A percentile compares a stretch with the other conserved stretches of the same genome.
Conservation (phyloP, 768 basidiomycete species). For the Gymnopilus dilepis region DNA sequence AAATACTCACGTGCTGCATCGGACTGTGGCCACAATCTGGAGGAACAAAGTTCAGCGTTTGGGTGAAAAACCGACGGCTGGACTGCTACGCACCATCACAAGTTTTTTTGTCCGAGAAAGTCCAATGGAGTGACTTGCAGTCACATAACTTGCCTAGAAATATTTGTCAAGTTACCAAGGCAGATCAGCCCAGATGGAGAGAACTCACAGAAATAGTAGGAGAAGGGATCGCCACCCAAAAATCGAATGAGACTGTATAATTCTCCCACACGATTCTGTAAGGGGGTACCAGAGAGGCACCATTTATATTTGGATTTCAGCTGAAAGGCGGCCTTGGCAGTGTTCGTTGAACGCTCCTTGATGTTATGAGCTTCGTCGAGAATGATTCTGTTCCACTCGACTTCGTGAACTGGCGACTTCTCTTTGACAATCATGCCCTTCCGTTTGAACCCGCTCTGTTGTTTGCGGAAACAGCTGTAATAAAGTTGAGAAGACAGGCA, state of each 20-base stretch:
- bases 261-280: conserved; percentile 99
- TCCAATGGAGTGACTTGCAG: conserved; percentile 97
- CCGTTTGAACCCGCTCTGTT: conserved; percentile 90
- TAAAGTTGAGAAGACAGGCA: conserved; percentile 1
- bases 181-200: conserved; percentile 7
- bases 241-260: conserved; percentile 94
- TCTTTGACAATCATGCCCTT: conserved; percentile 87
- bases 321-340: conserved; percentile 96
- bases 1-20: conserved; percentile 66
- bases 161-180: neutral
- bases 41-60: neutral
- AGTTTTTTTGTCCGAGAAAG: conserved; percentile 77
- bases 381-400: conserved; percentile 85
- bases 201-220: conserved; percentile 85
- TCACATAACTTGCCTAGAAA: conserved; percentile 83
- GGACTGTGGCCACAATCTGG: conserved; percentile 87
- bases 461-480: conserved; percentile 84
- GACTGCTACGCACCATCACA: conserved; percentile 72
- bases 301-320: conserved; percentile 81
- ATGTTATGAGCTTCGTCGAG: conserved; percentile 98
- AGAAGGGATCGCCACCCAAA: conserved; percentile 91
- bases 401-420: conserved; percentile 80
- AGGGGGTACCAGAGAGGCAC: conserved; percentile 96
- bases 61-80: neutral
- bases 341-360: conserved; percentile 93